Evolutionary conservation across 371 early-diverging fungal species (phyloP), one percentile per base, ranked within the genome.

Genomic region (Dentiscutata heterogama): DNA sequence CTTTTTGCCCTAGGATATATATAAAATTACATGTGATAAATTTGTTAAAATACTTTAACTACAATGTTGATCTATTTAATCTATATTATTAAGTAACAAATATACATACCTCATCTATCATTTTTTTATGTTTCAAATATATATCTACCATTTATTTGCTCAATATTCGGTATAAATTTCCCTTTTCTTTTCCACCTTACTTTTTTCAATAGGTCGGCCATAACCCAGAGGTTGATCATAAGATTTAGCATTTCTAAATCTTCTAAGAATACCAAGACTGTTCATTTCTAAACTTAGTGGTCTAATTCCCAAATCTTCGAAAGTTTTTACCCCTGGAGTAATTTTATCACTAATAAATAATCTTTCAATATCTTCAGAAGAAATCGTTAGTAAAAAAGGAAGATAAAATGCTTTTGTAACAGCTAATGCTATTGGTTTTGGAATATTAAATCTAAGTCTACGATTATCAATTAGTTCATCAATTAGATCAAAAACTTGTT

Each of bases 261-360:
- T 93, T 88, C 95, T 91, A 83, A 96, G 90, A 88, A 93, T 97
- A 73, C 93, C 93, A 75, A 95, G 89, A 83, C 96, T 94, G 65
- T 92, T 91, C 53, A 92, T 86, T 84, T 97, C 97, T 39, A 97
- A 88, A 8, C 89, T 89, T 72, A 90, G 89, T 18, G 97, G 97
- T 82, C 92, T 87, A 84, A 98, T 93, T 65, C 93, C 94, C 74
- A 97, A 88, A 75, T 98, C 96, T n/a, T 89, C 90, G 85, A 97
- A 97, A 25, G 94, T 95, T 84, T 93, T 90, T 78, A 94, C 91
- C 46, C 89, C 92, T 73, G 91, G 88, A 31, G 92, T 92, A 61
- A 94, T 90, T 83, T 90, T 88, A 82, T 97, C 96, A 86, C 93
- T 92, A 82, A 95, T 84, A 77, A 88, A 90, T 90, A 94, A 90